Evolutionary conservation across 164 flowering plant species (phyloP).

Genomic region (Macadamia tetraphylla): DNA sequence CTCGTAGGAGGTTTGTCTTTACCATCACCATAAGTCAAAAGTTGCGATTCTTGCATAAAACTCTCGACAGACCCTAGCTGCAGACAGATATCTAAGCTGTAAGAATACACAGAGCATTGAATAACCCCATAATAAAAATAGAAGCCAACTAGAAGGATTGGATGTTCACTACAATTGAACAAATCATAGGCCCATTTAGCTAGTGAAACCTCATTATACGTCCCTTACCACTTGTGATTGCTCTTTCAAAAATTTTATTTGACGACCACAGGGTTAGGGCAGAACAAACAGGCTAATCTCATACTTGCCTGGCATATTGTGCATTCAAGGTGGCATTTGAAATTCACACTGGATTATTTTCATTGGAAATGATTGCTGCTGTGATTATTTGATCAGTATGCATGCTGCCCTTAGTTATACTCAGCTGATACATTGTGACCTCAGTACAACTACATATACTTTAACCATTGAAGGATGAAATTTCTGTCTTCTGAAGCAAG

Average conservation of each 20-base stretch:
- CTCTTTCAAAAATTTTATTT: not conserved
- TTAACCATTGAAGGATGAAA: too few species aligned
- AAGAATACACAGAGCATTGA: conserved; percentile 10
- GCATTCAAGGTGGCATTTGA: too few species aligned
- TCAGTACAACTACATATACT: too few species aligned
- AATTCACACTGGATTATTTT: too few species aligned
- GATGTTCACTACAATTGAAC: not conserved
- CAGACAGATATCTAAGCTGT: conserved; percentile 13
- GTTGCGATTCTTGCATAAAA: conserved; percentile 74
- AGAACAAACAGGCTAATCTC: too few species aligned
- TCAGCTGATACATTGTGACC: too few species aligned
- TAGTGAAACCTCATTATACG: not conserved
- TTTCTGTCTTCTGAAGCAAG: too few species aligned
- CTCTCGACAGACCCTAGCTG: conserved; percentile 89
- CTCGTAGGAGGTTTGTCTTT: conserved; percentile 87
- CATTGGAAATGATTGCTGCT: too few species aligned
- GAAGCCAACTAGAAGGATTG: not conserved
- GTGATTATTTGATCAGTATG: too few species aligned
- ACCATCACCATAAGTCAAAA: conserved; percentile 72
- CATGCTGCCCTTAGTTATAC: too few species aligned
- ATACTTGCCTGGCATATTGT: too few species aligned
- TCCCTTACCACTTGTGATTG: not conserved
- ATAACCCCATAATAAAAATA: not conserved
- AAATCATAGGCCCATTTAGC: not conserved
- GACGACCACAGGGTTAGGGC: too few species aligned